Base-by-base conservation (phyloP, 768 basidiomycete species). In the Candolleomyces eurysporus region DNA sequence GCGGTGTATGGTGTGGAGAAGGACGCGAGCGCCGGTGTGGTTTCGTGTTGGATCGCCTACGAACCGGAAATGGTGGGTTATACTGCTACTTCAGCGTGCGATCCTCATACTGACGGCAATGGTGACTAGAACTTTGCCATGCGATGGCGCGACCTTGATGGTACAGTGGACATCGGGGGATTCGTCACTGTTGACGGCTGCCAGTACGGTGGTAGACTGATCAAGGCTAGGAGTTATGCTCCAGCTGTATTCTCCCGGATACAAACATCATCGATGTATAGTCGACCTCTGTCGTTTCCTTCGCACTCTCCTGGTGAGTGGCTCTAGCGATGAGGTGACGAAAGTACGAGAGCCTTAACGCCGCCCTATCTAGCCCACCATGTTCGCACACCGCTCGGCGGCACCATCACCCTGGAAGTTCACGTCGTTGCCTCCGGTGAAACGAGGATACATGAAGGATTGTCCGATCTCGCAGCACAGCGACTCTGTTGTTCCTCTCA, bases 181-280 rank as follows among this genome's bases (percentile, higher is more conserved):
- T 73, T 73, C 55, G 69, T 69, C 43, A 70, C 66, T 49, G 71
- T 73, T 68, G 72, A 73, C 51, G 71, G 72, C 5, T 70, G 66
- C 45, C 68, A 71, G 60, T 66, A 71, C 42, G 72, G 72, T 14
- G 72, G 72, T 14, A 52, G 72, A 50, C 69, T 73, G n/a, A 66
- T 72, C 26, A 67, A 69, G 48, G 70, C 72, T 32, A 68, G 67
- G 61, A 73, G 69, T 50, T 68, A 73, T 60, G 70, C 72, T 7
- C 66, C 72, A 5, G 67, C 68, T n/a, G 71, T 73, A 19, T 73
- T 73, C 60, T 73, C 72, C 52, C 69, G 69, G 43, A 68, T 73
- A 50, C 69, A 71, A 22, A 73, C 69, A 13, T 71, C 71, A 39
- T 67, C 72, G 30, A 73, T 69, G 13, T 69, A 68, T 3, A 72